phyloP scores from a whole-genome alignment of 108 stramenopile genomes.

The Aurantiochytrium sp. region DNA sequence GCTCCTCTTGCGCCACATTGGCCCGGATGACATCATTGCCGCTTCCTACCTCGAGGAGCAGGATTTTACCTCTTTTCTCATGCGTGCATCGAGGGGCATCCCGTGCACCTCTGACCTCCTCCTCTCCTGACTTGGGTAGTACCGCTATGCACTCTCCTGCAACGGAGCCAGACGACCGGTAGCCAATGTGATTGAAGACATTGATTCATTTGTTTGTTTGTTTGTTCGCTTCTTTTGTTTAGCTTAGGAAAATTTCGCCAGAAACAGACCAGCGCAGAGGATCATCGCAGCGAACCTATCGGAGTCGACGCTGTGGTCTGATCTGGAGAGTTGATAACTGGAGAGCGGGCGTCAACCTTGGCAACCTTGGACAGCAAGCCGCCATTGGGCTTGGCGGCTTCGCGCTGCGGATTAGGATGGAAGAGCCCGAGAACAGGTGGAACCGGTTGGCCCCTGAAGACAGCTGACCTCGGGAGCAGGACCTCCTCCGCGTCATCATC shows the following conservation, averaged over 20 bases:
- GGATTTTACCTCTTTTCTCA: not conserved
- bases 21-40: not conserved
- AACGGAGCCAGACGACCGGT: too few relatives aligned
- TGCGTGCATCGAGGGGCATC: not conserved
- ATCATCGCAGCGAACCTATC: too few relatives aligned
- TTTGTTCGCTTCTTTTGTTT: too few relatives aligned
- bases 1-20: not conserved
- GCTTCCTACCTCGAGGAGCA: not conserved
- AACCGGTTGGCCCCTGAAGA: not conserved
- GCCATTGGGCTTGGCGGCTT: not conserved
- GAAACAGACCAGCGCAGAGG: too few relatives aligned
- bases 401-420: not conserved
- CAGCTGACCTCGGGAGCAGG: not conserved
- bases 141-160: too few relatives aligned
- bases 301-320: too few relatives aligned
- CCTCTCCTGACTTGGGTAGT: not conserved
- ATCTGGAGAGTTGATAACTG: too few relatives aligned
- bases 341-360: too few relatives aligned
- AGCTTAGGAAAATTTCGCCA: too few relatives aligned
- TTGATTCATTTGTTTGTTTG: too few relatives aligned
- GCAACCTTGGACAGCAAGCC: not conserved
- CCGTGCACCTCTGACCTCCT: slow-evolving; percentile 20
- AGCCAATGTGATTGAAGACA: too few relatives aligned
- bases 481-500: not conserved
- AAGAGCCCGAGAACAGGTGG: not conserved